A percentile compares a stretch with the other conserved stretches of the same genome.
Evolutionary conservation across 1,284 basidiomycete species (phyloP).

Genomic region (Fomitiporia mediterranea): DNA sequence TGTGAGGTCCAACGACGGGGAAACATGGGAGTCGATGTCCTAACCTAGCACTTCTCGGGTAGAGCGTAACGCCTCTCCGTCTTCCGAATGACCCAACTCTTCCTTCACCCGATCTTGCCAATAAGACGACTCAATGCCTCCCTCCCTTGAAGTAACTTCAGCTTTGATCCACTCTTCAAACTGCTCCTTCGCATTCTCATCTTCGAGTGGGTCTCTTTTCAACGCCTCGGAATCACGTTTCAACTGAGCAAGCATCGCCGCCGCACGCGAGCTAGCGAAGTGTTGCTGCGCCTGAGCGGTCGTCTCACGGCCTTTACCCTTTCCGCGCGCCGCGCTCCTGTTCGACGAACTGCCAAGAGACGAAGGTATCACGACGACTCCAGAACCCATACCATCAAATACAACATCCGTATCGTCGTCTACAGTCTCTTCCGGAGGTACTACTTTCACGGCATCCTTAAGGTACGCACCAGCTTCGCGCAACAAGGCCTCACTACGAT

Average conservation of each 20-base stretch:
- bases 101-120: conserved; percentile 52
- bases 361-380: conserved; percentile 71
- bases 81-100: conserved; percentile 44
- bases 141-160: conserved; percentile 48
- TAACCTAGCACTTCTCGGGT: conserved; percentile 60
- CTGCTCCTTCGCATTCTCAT: conserved; percentile 48
- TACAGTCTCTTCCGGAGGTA: conserved; percentile 65
- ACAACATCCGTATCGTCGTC: conserved; percentile 41
- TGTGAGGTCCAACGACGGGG: conserved; percentile 2
- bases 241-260: conserved; percentile 70
- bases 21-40: conserved; percentile 24
- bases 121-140: conserved; percentile 49
- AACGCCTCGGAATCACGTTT: conserved; percentile 74
- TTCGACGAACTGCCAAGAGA: conserved; percentile 25
- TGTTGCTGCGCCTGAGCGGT: conserved; percentile 40
- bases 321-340: conserved; percentile 29
- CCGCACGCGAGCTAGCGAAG: conserved; percentile 69
- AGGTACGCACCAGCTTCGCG: conserved; percentile 73
- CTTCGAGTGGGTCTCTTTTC: conserved; percentile 69
- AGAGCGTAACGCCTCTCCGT: conserved; percentile 54
- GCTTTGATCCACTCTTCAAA: conserved; percentile 59
- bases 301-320: conserved; percentile 42
- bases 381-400: conserved; percentile 71
- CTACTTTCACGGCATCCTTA: conserved; percentile 82
- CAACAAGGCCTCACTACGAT: conserved; percentile 71